Evolutionary conservation across 1,284 basidiomycete species (phyloP).

Genomic region (Papiliotrema laurentii): DNA sequence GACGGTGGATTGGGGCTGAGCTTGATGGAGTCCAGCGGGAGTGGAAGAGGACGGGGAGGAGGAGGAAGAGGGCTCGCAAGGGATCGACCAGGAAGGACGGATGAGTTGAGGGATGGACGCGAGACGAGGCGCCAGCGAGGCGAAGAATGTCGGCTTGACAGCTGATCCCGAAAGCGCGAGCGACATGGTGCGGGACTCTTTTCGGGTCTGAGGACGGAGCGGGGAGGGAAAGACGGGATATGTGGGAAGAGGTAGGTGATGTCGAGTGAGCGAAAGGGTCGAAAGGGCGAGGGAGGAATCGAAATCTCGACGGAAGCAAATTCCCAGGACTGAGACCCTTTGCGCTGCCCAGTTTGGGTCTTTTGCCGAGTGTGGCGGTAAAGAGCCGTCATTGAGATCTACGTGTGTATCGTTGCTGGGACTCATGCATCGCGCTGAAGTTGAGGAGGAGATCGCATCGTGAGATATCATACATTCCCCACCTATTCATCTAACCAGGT

Average conservation of each 20-base stretch:
- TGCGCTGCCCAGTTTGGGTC: too few species aligned
- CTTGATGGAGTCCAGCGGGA: too few species aligned
- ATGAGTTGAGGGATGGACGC: constrained; percentile 8
- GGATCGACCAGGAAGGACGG: constrained; percentile 26
- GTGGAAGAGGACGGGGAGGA: constrained; percentile 10
- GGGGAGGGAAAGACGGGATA: not conserved
- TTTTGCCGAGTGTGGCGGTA: too few species aligned
- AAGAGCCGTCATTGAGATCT: too few species aligned
- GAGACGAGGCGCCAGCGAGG: constrained; percentile 2
- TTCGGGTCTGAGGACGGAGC: not conserved
- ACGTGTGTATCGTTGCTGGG: too few species aligned
- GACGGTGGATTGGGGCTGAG: constrained; percentile 5
- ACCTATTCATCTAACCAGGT: constrained; percentile 28
- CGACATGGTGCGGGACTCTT: constrained; percentile 14
- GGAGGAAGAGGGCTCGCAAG: constrained; percentile 24
- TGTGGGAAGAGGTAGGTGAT: not conserved
- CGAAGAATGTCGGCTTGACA: not conserved
- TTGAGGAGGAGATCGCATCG: too few species aligned
- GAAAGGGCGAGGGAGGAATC: not conserved
- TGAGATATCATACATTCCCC: too few species aligned
- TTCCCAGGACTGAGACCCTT: too few species aligned
- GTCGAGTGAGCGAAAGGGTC: not conserved
- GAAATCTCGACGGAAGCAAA: constrained; percentile 8
- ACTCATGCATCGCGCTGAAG: too few species aligned
- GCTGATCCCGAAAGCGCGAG: constrained; percentile 8